Base-by-base conservation (phyloP, 257 asterid genomes). In the Linaria vulgaris region DNA sequence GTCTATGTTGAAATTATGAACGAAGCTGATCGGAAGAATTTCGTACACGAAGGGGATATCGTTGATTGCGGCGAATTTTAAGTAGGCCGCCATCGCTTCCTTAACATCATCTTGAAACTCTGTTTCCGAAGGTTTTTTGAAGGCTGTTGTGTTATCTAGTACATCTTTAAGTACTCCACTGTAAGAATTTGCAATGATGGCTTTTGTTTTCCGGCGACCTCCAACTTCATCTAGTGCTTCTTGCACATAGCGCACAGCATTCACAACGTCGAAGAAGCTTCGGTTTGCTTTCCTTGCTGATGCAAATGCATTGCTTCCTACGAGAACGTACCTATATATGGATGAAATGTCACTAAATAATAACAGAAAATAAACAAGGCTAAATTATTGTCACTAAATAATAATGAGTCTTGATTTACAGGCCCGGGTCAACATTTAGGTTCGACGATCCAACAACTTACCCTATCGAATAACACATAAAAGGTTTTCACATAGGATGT, bases 1-100 rank as follows among this genome's bases (percentile, higher is more conserved):
- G 16, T 70, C 77, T 16, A 78, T 7, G 7, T 16, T 58, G 58
- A 55, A 13, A 5, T 30, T 0, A 1, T 5, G 44, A 7, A 38
- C 7, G 44, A 38, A 38, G 44, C 8, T 5, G 44, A 38, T 38
- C 6, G 44, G 44, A 38, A 38, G 7, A 7, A 38, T 38, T 6
- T 38, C 44, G 7, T 5, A 38, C 44, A 38, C 7, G 44, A 38
- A 38, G 6, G 44, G 44, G 44, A 7, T 5, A 38, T 38, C 7
- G 44, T 38, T 38, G 6, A 5, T 7, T 6, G 44, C 6, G 8
- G 7, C 7, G 44, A 6, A 5, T 38, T 38, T 38, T 5, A 38
- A 7, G 7, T 5, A 6, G 6, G 6, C 8, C 8, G 7, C 8
- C 44, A 38, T 38, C 7, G 44, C 8, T 38, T 38, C 44, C 7